These are phyloP conservation scores for Cladophialophora bantiana DNA, from an alignment of 2,329 filamentous ascomycete species.

Conservation along the genomic window DNA sequence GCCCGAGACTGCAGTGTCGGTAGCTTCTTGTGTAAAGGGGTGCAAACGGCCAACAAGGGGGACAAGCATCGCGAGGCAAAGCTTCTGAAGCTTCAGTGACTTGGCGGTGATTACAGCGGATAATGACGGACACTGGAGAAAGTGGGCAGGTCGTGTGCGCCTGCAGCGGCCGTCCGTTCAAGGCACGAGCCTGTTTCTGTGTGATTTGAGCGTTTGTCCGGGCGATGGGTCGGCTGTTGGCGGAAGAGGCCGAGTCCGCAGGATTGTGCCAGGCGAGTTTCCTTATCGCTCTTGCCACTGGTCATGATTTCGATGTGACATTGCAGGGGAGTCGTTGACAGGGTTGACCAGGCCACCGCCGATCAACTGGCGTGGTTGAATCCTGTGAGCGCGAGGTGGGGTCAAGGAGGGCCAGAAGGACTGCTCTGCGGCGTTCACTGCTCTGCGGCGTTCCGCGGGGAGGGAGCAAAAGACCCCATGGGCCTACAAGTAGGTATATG, in stretches of 20 bases:
- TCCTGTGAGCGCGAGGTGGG: background rate
- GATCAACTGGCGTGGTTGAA: slow-evolving; percentile 15
- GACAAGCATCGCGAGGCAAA: slow-evolving; percentile 23
- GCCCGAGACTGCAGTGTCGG: background rate
- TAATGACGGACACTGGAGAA: background rate
- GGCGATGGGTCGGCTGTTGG: background rate
- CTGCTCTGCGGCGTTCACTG: background rate
- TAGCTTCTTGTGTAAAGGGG: background rate
- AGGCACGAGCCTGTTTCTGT: background rate
- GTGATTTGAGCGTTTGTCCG: background rate
- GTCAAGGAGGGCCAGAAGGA: background rate
- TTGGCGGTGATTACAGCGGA: slow-evolving; percentile 1
- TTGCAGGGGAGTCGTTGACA: slow-evolving; percentile 4
- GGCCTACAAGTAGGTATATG: background rate
- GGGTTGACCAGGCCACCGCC: background rate
- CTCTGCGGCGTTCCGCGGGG: background rate
- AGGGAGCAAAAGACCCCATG: background rate
- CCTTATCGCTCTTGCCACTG: slow-evolving; percentile 19
- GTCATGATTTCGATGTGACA: slow-evolving; percentile 10
- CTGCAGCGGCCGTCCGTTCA: background rate
- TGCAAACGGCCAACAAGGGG: background rate
- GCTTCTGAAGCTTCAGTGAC: slow-evolving; percentile 19
- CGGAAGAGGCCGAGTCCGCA: slow-evolving; percentile 8
- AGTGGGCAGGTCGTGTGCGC: background rate
- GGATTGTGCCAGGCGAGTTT: background rate